Evolutionary conservation across 768 basidiomycete species (phyloP).

Genomic region (Boletus sp.): DNA sequence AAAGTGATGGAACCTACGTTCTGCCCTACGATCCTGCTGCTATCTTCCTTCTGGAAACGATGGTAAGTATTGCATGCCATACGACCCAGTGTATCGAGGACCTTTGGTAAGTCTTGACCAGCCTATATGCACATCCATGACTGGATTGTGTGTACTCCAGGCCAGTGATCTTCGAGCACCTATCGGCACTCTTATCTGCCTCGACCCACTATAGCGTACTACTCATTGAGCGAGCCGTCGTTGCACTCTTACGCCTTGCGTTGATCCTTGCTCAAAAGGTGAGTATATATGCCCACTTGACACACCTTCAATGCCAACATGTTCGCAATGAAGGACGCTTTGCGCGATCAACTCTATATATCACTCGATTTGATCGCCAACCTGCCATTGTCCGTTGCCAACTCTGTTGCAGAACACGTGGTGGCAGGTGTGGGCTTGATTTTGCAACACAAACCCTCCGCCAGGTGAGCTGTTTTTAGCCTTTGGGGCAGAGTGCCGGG

Average conservation of each 20-base stretch:
- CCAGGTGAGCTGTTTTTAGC: constrained; percentile 41
- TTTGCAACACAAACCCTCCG: constrained; percentile 70
- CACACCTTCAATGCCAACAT: not conserved
- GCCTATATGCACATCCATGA: not conserved
- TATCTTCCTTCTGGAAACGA: constrained; percentile 90
- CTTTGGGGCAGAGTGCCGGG: not conserved
- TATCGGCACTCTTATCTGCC: constrained; percentile 75
- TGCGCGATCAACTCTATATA: constrained; percentile 93
- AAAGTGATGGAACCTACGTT: constrained; percentile 47
- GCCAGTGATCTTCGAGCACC: constrained; percentile 93
- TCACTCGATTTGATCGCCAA: constrained; percentile 88
- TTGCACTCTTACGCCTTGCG: constrained; percentile 83
- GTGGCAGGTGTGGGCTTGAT: constrained; percentile 77
- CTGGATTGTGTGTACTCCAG: constrained; percentile 39
- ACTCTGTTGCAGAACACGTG: constrained; percentile 89
- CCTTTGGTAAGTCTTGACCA: constrained; percentile 62
- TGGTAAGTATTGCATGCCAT: constrained; percentile 85
- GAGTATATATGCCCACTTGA: constrained; percentile 18
- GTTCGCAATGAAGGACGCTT: constrained; percentile 50
- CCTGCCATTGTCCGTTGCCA: constrained; percentile 72
- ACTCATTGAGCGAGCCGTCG: constrained; percentile 91
- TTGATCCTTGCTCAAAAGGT: constrained; percentile 79
- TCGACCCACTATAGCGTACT: constrained; percentile 84
- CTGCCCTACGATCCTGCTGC: constrained; percentile 94
- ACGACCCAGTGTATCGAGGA: constrained; percentile 80